These are phyloP conservation scores for Gossypium mustelinum DNA, from an alignment of 345 rosid genomes.

Conservation along the genomic window DNA sequence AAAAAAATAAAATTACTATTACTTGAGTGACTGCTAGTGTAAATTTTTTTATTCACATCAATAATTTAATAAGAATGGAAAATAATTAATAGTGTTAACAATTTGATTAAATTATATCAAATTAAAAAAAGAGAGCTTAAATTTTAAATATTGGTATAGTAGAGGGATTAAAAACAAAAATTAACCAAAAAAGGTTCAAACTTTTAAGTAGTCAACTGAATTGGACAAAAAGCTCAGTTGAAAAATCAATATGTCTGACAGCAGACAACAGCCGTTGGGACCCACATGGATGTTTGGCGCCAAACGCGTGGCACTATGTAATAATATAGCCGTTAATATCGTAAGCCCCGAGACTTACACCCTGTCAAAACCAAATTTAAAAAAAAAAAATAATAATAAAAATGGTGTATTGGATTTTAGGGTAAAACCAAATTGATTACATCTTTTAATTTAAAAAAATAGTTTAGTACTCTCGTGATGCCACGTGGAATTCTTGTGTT, in stretches of 20 bases:
- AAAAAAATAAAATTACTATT: too few relatives aligned
- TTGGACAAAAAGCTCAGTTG: conserved; percentile 16
- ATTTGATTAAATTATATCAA: neutral
- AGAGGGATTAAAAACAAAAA: too few relatives aligned
- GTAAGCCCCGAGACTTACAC: conserved; percentile 28
- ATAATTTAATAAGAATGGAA: too few relatives aligned
- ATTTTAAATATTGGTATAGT: too few relatives aligned
- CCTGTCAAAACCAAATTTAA: conserved; percentile 15
- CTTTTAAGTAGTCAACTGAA: conserved; percentile 28
- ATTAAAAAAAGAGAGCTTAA: neutral
- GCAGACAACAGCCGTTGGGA: conserved; percentile 15
- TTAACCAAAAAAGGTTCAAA: neutral
- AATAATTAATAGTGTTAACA: too few relatives aligned
- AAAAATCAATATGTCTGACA: conserved; percentile 4
- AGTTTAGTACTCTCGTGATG: neutral
- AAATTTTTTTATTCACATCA: too few relatives aligned
- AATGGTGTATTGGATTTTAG: neutral
- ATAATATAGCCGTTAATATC: conserved; percentile 40
- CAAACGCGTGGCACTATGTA: conserved; percentile 40
- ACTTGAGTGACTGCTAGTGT: too few relatives aligned
- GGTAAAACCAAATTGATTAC: neutral
- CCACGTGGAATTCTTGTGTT: conserved; percentile 24
- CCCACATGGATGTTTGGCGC: conserved; percentile 30
- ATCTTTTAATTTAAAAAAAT: neutral
- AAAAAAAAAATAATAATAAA: too few relatives aligned